Conservation (phyloP, 345 rosid genomes). For the Pugionium cornutum region DNA sequence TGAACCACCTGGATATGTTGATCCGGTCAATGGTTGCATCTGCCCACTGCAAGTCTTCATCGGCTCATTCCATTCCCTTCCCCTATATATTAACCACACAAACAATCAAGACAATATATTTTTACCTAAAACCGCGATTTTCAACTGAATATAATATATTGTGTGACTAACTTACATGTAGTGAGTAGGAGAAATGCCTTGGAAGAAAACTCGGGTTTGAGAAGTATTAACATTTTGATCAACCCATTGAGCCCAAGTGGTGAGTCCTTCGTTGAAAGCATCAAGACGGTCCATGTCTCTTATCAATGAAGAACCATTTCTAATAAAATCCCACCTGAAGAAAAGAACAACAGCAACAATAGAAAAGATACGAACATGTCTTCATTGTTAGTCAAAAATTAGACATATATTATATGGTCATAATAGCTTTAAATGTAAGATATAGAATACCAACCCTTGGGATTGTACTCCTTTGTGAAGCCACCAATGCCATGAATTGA, state of each 20-base stretch:
- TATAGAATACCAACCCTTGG: slow-evolving; percentile 49
- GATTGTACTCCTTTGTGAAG: slow-evolving; percentile 62
- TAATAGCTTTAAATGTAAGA: neutral
- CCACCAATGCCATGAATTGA: slow-evolving; percentile 99
- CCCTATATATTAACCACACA: slow-evolving; percentile 39
- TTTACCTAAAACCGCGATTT: neutral
- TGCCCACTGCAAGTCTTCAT: slow-evolving; percentile 63
- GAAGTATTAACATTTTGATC: slow-evolving; percentile 66
- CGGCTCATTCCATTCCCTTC: slow-evolving; percentile 20
- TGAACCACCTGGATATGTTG: slow-evolving; percentile 68
- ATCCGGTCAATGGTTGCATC: slow-evolving; percentile 62
- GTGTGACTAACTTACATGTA: slow-evolving; percentile 56
- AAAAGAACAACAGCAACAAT: slow-evolving; percentile 1
- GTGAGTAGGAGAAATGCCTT: slow-evolving; percentile 63
- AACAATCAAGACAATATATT: neutral
- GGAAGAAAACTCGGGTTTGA: slow-evolving; percentile 50
- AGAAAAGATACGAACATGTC: slow-evolving; percentile 10
- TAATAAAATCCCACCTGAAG: slow-evolving; percentile 80
- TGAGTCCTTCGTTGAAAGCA: slow-evolving; percentile 72
- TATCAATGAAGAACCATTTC: slow-evolving; percentile 50
- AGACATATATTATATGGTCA: neutral
- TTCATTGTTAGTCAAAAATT: slow-evolving; percentile 4
- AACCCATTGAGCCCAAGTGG: slow-evolving; percentile 86
- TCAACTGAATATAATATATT: neutral
- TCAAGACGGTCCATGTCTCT: slow-evolving; percentile 72